Evolutionary conservation across 164 flowering plant species (phyloP).

Genomic region (Dillenia suffruticosa): DNA sequence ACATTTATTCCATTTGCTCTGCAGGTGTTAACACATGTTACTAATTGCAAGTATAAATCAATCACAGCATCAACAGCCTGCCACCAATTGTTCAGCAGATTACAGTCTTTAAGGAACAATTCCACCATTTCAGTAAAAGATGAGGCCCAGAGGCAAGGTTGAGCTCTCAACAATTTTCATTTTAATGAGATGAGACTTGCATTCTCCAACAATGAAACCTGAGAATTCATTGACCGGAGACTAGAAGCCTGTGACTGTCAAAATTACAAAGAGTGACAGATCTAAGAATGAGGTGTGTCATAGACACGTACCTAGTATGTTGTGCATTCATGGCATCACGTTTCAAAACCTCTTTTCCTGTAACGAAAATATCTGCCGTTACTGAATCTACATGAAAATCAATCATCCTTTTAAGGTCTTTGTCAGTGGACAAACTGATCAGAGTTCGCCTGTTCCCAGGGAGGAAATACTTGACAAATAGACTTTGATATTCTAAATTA

Average conservation of each 20-base stretch:
- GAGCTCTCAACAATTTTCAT: no score
- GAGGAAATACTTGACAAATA: conserved; percentile 72
- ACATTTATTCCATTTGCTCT: conserved; percentile 38
- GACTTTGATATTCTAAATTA: conserved; percentile 31
- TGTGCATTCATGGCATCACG: conserved; percentile 20
- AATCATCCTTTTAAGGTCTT: conserved; percentile 66
- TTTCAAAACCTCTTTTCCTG: conserved; percentile 38
- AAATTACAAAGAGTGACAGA: background rate
- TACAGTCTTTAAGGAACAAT: no score
- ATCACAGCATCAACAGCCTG: no score
- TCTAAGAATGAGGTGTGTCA: conserved; percentile 1
- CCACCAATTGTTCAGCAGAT: no score
- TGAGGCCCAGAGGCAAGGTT: no score
- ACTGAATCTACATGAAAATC: conserved; percentile 52
- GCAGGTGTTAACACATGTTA: conserved; percentile 13
- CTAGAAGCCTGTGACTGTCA: no score
- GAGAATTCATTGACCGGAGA: no score
- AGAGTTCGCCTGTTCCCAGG: conserved; percentile 67
- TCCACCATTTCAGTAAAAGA: no score
- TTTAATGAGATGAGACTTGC: background rate
- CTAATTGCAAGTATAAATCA: no score
- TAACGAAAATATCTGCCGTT: conserved; percentile 60
- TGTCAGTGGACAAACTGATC: conserved; percentile 54
- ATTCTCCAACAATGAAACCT: background rate
- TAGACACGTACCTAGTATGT: conserved; percentile 36